A percentile compares a stretch with the other conserved stretches of the same genome.
Evolutionary conservation across 2,329 filamentous ascomycete genomes (phyloP).

Genomic region (Acrodontium crateriforme): DNA sequence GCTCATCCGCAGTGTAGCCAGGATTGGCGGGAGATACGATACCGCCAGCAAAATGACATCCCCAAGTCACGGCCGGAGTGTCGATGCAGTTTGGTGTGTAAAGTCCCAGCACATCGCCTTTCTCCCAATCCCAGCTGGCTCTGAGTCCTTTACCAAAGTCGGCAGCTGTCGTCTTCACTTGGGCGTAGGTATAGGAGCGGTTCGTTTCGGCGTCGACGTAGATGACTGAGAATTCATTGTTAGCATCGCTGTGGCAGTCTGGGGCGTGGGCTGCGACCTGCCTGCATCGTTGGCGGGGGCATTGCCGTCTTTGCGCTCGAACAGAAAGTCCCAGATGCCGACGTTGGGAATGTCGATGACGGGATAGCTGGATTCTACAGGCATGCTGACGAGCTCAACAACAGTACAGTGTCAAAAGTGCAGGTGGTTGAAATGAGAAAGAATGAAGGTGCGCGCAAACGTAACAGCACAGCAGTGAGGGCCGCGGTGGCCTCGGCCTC

Average conservation of each 20-base stretch:
- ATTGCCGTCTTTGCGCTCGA: conserved; percentile 56
- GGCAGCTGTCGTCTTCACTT: conserved; percentile 50
- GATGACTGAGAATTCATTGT: conserved; percentile 55
- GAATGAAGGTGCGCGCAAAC: too few relatives aligned
- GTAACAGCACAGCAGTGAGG: too few relatives aligned
- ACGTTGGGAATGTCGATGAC: conserved; percentile 55
- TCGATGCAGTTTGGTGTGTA: conserved; percentile 82
- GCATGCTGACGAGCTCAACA: too few relatives aligned
- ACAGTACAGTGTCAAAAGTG: too few relatives aligned
- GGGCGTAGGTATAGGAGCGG: conserved; percentile 54
- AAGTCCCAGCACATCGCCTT: conserved; percentile 67
- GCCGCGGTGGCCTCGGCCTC: too few relatives aligned
- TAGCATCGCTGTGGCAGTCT: not conserved
- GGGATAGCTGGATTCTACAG: conserved; percentile 52
- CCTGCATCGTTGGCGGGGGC: too few relatives aligned
- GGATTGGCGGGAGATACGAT: conserved; percentile 77
- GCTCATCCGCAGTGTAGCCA: conserved; percentile 67
- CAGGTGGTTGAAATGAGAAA: too few relatives aligned
- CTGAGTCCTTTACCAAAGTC: conserved; percentile 72
- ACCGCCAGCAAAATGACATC: conserved; percentile 69
- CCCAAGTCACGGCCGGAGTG: conserved; percentile 63
- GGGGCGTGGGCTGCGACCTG: not conserved
- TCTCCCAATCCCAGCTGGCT: conserved; percentile 61
- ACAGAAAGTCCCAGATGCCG: conserved; percentile 68
- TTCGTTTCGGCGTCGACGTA: conserved; percentile 62